phyloP scores from a whole-genome alignment of 495 filamentous ascomycete genomes.

The Xanthoparmelia taractica region DNA sequence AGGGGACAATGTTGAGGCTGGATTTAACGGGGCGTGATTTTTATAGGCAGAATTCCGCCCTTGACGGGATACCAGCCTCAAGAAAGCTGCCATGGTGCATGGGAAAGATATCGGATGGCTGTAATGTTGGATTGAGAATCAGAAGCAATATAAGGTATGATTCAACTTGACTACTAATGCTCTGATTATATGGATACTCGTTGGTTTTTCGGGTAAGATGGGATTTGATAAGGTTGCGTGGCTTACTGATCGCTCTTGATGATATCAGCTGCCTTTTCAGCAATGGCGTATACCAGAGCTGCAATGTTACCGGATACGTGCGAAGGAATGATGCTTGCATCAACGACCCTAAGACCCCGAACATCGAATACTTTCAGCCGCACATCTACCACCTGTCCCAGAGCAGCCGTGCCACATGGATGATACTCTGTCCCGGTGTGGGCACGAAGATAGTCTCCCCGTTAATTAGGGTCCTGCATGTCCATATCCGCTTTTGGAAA shows the following conservation, averaged over 20 bases:
- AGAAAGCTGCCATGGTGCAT: too few relatives aligned
- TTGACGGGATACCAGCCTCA: too few relatives aligned
- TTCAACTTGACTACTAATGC: too few relatives aligned
- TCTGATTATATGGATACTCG: too few relatives aligned
- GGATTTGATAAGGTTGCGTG: too few relatives aligned
- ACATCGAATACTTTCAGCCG: conserved; percentile 45
- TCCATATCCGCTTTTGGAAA: conserved; percentile 24
- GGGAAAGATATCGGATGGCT: too few relatives aligned
- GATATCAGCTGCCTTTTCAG: conserved; percentile 48
- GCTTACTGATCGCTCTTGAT: conserved; percentile 36
- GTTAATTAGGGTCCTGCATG: conserved; percentile 20
- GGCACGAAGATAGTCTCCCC: conserved; percentile 15
- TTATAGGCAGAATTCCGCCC: too few relatives aligned
- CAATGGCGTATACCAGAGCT: conserved; percentile 46
- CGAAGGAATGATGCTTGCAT: conserved; percentile 49
- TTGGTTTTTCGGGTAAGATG: too few relatives aligned
- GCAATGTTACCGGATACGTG: conserved; percentile 43
- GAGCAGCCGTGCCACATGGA: conserved; percentile 13
- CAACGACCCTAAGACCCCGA: conserved; percentile 41
- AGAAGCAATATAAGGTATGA: too few relatives aligned
- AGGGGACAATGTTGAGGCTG: too few relatives aligned
- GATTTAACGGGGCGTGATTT: too few relatives aligned
- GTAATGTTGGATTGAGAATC: too few relatives aligned
- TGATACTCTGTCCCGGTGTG: conserved; percentile 19
- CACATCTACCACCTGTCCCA: conserved; percentile 38